Evolutionary conservation across 306 rosid genomes (phyloP).

Genomic region (Corylus americana): DNA sequence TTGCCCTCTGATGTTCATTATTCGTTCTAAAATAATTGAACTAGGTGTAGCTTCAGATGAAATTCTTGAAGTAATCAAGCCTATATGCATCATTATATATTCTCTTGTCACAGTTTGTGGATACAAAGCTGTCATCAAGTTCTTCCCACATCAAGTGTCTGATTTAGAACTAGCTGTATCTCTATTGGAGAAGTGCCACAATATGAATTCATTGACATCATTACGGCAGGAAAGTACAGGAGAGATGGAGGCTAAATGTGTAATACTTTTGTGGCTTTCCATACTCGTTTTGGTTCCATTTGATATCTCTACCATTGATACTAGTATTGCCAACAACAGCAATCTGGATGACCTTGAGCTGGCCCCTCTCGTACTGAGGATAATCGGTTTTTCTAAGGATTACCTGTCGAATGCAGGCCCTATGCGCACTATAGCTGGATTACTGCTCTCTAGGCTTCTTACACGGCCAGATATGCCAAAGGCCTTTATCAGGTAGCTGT

Average conservation of each 20-base stretch:
- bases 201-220: conserved; percentile 53
- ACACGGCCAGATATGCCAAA: conserved; percentile 97
- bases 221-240: conserved; percentile 85
- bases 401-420: conserved; percentile 86
- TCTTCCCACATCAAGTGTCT: conserved; percentile 94
- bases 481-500: conserved; percentile 68
- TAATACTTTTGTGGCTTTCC: conserved; percentile 87
- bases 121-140: conserved; percentile 81
- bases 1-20: conserved; percentile 74
- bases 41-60: conserved; percentile 57
- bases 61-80: conserved; percentile 73
- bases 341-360: conserved; percentile 55
- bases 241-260: conserved; percentile 92
- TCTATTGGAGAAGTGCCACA: conserved; percentile 75
- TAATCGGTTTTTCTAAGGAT: conserved; percentile 79
- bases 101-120: conserved; percentile 84
- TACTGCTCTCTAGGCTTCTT: conserved; percentile 80
- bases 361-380: conserved; percentile 79
- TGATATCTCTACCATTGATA: conserved; percentile 84
- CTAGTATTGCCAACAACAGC: conserved; percentile 62
- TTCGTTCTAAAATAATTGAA: conserved; percentile 69
- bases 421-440: conserved; percentile 86
- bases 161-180: conserved; percentile 95
- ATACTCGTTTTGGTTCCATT: conserved; percentile 93
- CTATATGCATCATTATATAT: conserved; percentile 74